Evolutionary conservation across 2,329 filamentous ascomycete genomes (phyloP).

Genomic region (Akanthomyces dipterigenus): DNA sequence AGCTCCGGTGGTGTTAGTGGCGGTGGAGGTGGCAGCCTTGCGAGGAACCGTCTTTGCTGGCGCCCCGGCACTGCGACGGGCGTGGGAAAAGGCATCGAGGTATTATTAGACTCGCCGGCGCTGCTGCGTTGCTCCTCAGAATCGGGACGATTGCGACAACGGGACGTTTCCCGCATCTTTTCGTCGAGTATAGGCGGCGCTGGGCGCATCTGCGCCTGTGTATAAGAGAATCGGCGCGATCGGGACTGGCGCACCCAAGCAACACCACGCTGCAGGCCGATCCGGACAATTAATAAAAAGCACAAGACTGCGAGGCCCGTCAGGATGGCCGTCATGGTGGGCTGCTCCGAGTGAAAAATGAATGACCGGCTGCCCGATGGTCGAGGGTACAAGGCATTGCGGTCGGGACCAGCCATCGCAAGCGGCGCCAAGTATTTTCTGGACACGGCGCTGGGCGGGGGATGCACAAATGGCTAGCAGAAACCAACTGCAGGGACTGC

Average conservation of each 20-base stretch:
- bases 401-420: slow-evolving; percentile 1
- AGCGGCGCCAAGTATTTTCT: slow-evolving; percentile 8
- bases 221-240: slow-evolving; percentile 9
- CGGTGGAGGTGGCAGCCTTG: slow-evolving; percentile 37
- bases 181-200: neutral
- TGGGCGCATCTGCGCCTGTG: neutral
- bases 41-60: slow-evolving; percentile 24
- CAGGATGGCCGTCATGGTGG: slow-evolving; percentile 4
- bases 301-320: slow-evolving; percentile 10
- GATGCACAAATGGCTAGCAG: slow-evolving; percentile 7
- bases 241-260: slow-evolving; percentile 11
- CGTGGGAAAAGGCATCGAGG: neutral
- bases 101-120: neutral
- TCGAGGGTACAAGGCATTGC: slow-evolving; percentile 1
- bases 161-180: slow-evolving; percentile 22
- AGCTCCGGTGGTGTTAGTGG: slow-evolving; percentile 43
- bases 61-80: neutral
- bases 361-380: neutral
- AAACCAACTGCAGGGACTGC: slow-evolving; percentile 8
- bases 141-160: neutral
- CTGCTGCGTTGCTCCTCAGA: neutral
- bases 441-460: neutral
- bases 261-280: slow-evolving; percentile 1
- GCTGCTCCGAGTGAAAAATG: slow-evolving; percentile 8
- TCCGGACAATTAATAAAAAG: slow-evolving; percentile 9